phyloP scores from a whole-genome alignment of 1,284 basidiomycete genomes.

The Moesziomyces sp. region DNA sequence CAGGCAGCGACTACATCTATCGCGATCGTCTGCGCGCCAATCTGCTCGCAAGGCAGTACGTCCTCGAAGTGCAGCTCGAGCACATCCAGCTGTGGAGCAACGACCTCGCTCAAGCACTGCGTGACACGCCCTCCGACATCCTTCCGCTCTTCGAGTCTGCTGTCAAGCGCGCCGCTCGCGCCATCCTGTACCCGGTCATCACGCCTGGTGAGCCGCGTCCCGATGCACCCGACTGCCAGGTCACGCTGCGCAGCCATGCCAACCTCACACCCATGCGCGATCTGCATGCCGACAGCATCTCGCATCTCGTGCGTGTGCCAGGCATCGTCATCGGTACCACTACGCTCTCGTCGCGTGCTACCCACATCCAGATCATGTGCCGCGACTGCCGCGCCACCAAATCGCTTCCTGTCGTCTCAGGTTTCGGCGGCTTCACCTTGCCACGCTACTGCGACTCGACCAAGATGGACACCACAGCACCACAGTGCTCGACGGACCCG shows the following conservation, averaged over 20 bases:
- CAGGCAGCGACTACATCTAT: slow-evolving; percentile 64
- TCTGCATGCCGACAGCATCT: slow-evolving; percentile 83
- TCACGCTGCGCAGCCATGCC: slow-evolving; percentile 82
- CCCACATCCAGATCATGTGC: slow-evolving; percentile 90
- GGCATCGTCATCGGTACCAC: slow-evolving; percentile 99
- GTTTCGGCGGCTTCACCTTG: slow-evolving; percentile 79
- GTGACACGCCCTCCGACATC: slow-evolving; percentile 88
- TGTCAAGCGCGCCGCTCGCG: slow-evolving; percentile 61
- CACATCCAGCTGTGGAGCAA: slow-evolving; percentile 93
- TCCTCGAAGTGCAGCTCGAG: slow-evolving; percentile 90
- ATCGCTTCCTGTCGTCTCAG: slow-evolving; percentile 76
- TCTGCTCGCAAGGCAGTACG: slow-evolving; percentile 86
- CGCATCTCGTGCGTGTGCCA: slow-evolving; percentile 93
- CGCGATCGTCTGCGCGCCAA: slow-evolving; percentile 92
- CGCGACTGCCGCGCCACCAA: slow-evolving; percentile 88
- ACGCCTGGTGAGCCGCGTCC: slow-evolving; percentile 52
- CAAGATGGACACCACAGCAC: slow-evolving; percentile 71
- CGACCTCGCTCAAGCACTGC: slow-evolving; percentile 88
- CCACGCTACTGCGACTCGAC: slow-evolving; percentile 62
- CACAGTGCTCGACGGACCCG: slow-evolving; percentile 94
- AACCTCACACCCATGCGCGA: slow-evolving; percentile 95
- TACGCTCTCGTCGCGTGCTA: slow-evolving; percentile 90
- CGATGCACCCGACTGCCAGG: slow-evolving; percentile 80
- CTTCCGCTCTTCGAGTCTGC: slow-evolving; percentile 75
- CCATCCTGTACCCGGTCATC: slow-evolving; percentile 64